phyloP scores from a whole-genome alignment of 805 yeast species.

The Starmerella floris region DNA sequence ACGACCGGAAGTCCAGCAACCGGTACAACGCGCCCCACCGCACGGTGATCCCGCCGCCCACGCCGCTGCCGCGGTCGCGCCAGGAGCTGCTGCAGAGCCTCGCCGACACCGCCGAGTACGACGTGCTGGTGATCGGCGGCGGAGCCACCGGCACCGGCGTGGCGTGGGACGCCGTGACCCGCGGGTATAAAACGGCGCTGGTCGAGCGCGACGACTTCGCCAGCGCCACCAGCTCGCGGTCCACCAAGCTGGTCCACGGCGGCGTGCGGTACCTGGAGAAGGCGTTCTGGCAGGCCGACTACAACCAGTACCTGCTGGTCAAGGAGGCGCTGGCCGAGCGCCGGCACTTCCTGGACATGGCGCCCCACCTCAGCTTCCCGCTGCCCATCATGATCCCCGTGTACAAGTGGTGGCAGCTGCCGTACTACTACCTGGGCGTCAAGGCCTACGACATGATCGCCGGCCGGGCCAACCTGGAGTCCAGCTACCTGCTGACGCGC shows the following conservation, averaged over 20 bases:
- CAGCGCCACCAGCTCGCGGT: conserved; percentile 81
- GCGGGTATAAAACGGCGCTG: conserved; percentile 80
- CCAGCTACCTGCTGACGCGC: conserved; percentile 58
- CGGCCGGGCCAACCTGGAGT: conserved; percentile 70
- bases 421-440: conserved; percentile 84
- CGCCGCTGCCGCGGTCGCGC: conserved; percentile 24
- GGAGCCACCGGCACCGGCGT: conserved; percentile 95
- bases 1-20: conserved; percentile 18
- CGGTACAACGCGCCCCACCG: conserved; percentile 23
- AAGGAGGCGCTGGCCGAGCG: conserved; percentile 82
- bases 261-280: conserved; percentile 92
- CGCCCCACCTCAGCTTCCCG: conserved; percentile 78
- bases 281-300: conserved; percentile 83
- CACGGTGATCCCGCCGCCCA: conserved; percentile 19
- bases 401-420: conserved; percentile 89
- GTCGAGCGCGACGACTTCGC: conserved; percentile 85
- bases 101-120: conserved; percentile 41
- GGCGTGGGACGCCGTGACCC: conserved; percentile 78
- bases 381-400: conserved; percentile 94
- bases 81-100: conserved; percentile 22
- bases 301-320: conserved; percentile 76
- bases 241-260: conserved; percentile 95
- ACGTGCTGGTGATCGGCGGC: conserved; percentile 82
- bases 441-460: conserved; percentile 87
- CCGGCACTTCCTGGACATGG: conserved; percentile 72